Conservation (phyloP, 345 rosid genomes). For the Arabis hirsuta region DNA sequence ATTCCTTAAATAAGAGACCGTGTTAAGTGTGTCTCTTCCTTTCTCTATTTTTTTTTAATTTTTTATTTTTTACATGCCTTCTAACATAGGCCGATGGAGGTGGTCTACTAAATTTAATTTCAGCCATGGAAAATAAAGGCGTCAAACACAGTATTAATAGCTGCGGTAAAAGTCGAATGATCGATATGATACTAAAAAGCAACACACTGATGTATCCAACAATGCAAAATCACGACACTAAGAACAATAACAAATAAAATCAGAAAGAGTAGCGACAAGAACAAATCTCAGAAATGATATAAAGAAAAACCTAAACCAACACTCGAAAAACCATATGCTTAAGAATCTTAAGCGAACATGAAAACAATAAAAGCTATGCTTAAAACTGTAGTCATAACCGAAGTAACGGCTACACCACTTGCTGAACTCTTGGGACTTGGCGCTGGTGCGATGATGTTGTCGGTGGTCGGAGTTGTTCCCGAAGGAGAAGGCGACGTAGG, state of each 20-base stretch:
- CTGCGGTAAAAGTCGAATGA: too few relatives aligned
- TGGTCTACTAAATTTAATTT: too few relatives aligned
- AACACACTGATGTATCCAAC: not conserved
- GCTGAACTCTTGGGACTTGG: conserved; percentile 31
- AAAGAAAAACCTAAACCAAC: not conserved
- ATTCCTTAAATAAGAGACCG: too few relatives aligned
- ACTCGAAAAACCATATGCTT: not conserved
- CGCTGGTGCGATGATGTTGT: conserved; percentile 26
- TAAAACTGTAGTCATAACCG: conserved; percentile 30
- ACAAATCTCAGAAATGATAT: conserved; percentile 1
- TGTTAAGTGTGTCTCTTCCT: too few relatives aligned
- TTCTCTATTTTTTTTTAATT: too few relatives aligned
- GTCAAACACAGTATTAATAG: too few relatives aligned
- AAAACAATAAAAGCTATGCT: conserved; percentile 7
- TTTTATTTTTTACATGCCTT: too few relatives aligned
- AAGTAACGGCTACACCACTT: conserved; percentile 7
- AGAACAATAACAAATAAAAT: not conserved
- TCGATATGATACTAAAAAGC: too few relatives aligned
- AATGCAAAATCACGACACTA: not conserved
- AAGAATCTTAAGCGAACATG: conserved; percentile 22
- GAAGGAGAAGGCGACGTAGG: conserved; percentile 30
- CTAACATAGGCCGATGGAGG: too few relatives aligned
- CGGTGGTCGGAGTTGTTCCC: conserved; percentile 2
- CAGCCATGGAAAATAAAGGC: too few relatives aligned
- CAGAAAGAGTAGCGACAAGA: not conserved